These are phyloP conservation scores for Hypoxylon trugodes DNA, from an alignment of 495 filamentous ascomycete genomes.

Conservation along the genomic window DNA sequence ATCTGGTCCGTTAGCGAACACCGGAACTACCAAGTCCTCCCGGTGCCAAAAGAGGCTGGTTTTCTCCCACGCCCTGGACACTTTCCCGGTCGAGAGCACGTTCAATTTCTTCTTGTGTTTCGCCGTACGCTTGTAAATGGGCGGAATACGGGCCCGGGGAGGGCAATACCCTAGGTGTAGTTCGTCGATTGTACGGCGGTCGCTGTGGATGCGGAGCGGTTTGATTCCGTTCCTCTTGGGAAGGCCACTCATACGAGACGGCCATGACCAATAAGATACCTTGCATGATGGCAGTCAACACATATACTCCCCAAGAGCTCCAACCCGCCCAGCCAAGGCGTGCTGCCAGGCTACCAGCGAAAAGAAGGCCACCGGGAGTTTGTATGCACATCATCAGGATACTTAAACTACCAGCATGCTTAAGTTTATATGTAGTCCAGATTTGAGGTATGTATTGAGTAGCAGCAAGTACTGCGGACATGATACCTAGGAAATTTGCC, in stretches of 20 bases:
- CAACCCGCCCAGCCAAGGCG: constrained; percentile 84
- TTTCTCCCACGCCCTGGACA: constrained; percentile 51
- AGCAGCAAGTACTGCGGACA: constrained; percentile 77
- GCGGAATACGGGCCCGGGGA: constrained; percentile 50
- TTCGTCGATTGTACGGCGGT: constrained; percentile 40
- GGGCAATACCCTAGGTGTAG: constrained; percentile 38
- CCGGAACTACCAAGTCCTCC: constrained; percentile 49
- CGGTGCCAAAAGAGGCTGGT: constrained; percentile 52
- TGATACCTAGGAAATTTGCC: constrained; percentile 84
- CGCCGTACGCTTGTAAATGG: constrained; percentile 50
- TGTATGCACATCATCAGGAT: constrained; percentile 99
- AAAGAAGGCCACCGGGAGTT: constrained; percentile 89
- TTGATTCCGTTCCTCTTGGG: constrained; percentile 25
- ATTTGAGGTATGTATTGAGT: constrained; percentile 97
- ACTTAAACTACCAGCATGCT: constrained; percentile 86
- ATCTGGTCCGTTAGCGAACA: constrained; percentile 24
- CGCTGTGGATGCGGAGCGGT: constrained; percentile 37
- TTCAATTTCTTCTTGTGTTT: constrained; percentile 52
- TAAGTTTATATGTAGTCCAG: constrained; percentile 83
- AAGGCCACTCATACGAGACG: constrained; percentile 73
- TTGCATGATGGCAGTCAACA: constrained; percentile 87
- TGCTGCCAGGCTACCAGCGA: constrained; percentile 82
- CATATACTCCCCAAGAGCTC: constrained; percentile 93
- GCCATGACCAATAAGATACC: constrained; percentile 82
- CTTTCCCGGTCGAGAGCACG: constrained; percentile 52